Evolutionary conservation across 352 stramenopile genomes (phyloP).

Genomic region (Globisporangium carolinianum): DNA sequence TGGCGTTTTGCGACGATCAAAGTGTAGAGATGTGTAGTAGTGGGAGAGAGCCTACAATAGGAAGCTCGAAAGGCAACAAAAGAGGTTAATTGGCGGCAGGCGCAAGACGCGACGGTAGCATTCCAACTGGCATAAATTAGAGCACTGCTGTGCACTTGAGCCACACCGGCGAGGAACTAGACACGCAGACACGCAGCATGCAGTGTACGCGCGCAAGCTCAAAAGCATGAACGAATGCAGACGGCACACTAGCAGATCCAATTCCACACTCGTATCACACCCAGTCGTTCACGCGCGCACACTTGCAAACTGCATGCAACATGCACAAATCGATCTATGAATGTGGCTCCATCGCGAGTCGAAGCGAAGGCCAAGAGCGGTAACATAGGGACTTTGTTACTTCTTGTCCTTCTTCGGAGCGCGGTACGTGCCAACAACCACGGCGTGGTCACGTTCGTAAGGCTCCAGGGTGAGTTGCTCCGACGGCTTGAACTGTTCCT

Average conservation of each 20-base stretch:
- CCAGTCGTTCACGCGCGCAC: slow-evolving; percentile 5
- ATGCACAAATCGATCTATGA: slow-evolving; percentile 16
- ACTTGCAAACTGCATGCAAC: not conserved
- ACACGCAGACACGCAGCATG: slow-evolving; percentile 2
- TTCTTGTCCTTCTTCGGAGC: slow-evolving; percentile 93
- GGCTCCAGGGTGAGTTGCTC: slow-evolving; percentile 99
- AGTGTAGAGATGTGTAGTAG: slow-evolving; percentile 11
- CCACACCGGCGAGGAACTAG: not conserved
- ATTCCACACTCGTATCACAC: not conserved
- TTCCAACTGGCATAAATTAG: slow-evolving; percentile 21
- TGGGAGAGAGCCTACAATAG: slow-evolving; percentile 27
- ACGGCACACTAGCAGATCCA: not conserved
- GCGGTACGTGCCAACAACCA: slow-evolving; percentile 97
- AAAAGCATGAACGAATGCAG: not conserved
- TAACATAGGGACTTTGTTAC: slow-evolving; percentile 17
- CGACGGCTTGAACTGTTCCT: slow-evolving; percentile 97
- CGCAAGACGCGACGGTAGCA: slow-evolving; percentile 3
- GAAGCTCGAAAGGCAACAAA: not conserved
- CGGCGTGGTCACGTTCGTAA: slow-evolving; percentile 99
- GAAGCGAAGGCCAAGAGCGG: slow-evolving; percentile 11
- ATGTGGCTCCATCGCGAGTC: slow-evolving; percentile 11
- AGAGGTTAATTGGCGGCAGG: slow-evolving; percentile 5
- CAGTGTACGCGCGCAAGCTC: not conserved
- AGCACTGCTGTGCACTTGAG: slow-evolving; percentile 4
- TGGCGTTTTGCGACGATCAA: not conserved